Evolutionary conservation across 2,329 filamentous ascomycete species (phyloP), one percentile per base, ranked within the genome.

Genomic region (Hymenoscyphus repandus): DNA sequence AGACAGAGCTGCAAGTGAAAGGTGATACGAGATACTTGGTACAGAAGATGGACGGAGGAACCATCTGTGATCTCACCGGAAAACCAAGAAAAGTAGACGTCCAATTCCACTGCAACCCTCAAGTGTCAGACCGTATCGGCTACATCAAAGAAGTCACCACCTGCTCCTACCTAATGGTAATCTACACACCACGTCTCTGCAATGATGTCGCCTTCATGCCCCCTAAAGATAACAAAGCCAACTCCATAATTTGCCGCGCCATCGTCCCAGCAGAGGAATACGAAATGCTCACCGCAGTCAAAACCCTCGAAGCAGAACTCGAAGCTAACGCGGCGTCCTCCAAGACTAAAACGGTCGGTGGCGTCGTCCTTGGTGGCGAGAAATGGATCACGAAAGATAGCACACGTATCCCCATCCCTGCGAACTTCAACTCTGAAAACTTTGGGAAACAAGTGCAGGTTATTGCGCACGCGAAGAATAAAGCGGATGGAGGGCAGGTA

Each of bases 91-190:
- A 76, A 68, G 79, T 88, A 50, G 85, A 89, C 65, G 77, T 89
- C 5, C 79, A 82, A 49, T 70, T 64, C 49, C 68, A 70, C 47
- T 88, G 85, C 69, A 79, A 85, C 60, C 82, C 83, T 0, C 77
- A 83, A 53, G 72, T 75, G 7, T 75, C 74, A 0, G 78, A 88
- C 66, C 77, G 79, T 13, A 88, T 88, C 61, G 80, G 80, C 18
- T 82, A 83, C 72, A 88, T 89, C 67, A 88, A 88, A 62, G 85
- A 89, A 63, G 75, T 83, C 3, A 79, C 77, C 33, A 88, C 83
- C 18, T 89, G 85, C 66, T 78, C 82, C 27, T 89, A 89, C 60
- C 70, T 88, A 38, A 86, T 89, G 83, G 79, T 88, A 7, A 78
- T 89, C 49, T 82, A 88, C 63, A 89, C 85, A 0, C 82, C 84